phyloP scores from a whole-genome alignment of 2,329 filamentous ascomycete genomes.

The Penicillium nordicum region DNA sequence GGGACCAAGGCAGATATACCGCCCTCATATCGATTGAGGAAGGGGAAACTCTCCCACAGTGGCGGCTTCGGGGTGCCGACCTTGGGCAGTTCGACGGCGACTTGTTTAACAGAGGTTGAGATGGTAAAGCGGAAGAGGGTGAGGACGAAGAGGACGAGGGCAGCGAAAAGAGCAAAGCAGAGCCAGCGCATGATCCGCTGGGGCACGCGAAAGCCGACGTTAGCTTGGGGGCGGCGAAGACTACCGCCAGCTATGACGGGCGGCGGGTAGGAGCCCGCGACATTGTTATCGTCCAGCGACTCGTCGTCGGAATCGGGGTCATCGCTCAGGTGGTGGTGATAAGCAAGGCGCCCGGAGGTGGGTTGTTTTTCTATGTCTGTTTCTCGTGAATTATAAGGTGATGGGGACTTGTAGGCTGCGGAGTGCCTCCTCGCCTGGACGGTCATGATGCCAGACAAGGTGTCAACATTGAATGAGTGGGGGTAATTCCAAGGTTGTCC shows the following conservation, averaged over 20 bases:
- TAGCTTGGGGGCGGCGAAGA: slow-evolving; percentile 33
- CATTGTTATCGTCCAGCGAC: slow-evolving; percentile 19
- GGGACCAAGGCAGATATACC: slow-evolving; percentile 71
- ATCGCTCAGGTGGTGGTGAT: slow-evolving; percentile 22
- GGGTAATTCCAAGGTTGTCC: neutral
- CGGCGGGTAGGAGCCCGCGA: slow-evolving; percentile 48
- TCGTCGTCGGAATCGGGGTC: slow-evolving; percentile 26
- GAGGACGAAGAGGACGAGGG: slow-evolving; percentile 72
- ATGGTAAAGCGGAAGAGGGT: slow-evolving; percentile 71
- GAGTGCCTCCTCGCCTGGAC: slow-evolving; percentile 31
- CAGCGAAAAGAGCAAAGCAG: slow-evolving; percentile 65
- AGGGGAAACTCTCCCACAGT: slow-evolving; percentile 80
- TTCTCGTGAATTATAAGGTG: slow-evolving; percentile 21
- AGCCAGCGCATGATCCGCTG: slow-evolving; percentile 74
- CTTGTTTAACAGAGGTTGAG: slow-evolving; percentile 27
- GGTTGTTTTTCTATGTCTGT: slow-evolving; percentile 37
- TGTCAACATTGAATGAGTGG: slow-evolving; percentile 22
- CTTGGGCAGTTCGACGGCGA: slow-evolving; percentile 50
- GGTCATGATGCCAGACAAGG: slow-evolving; percentile 26
- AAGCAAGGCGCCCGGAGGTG: slow-evolving; percentile 15
- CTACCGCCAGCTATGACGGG: slow-evolving; percentile 33
- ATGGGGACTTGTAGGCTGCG: slow-evolving; percentile 25
- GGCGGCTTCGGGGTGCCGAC: slow-evolving; percentile 59
- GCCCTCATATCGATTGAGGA: slow-evolving; percentile 84
- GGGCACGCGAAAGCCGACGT: slow-evolving; percentile 59